Conservation (phyloP, 225 moss, liverwort and hornwort genomes). For the Physcomitrellopsis africana region DNA sequence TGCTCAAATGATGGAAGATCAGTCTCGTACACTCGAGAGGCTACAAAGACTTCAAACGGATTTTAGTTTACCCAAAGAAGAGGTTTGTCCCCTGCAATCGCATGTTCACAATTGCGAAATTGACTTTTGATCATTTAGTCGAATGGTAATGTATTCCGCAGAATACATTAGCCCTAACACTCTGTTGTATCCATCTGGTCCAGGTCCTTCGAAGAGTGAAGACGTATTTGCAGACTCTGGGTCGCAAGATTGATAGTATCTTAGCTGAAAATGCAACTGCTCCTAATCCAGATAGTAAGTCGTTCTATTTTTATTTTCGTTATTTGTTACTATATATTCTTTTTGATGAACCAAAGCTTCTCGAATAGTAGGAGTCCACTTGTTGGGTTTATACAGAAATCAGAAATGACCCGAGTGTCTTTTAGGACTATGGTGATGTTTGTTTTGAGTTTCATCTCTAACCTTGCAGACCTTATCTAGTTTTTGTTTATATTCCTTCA, state of each 20-base stretch:
- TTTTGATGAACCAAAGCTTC: background rate
- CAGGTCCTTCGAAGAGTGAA: conserved; percentile 89
- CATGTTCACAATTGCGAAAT: background rate
- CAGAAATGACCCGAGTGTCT: background rate
- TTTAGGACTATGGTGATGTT: background rate
- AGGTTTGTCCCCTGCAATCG: conserved; percentile 53
- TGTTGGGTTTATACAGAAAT: background rate
- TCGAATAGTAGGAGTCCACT: background rate
- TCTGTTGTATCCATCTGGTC: conserved; percentile 18
- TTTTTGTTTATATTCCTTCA: conserved; percentile 4
- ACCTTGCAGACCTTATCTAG: background rate
- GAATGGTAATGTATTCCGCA: background rate
- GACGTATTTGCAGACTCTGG: conserved; percentile 84
- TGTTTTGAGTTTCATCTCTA: background rate
- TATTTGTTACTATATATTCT: no score
- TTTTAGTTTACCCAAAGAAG: conserved; percentile 79
- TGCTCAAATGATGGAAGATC: conserved; percentile 94
- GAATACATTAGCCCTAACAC: background rate
- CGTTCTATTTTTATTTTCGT: background rate
- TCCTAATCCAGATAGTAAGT: conserved; percentile 86
- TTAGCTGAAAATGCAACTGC: conserved; percentile 77
- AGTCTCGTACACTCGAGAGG: conserved; percentile 74
- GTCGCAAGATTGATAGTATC: conserved; percentile 85
- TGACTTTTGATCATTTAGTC: conserved; percentile 4
- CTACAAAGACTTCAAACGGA: conserved; percentile 88